A percentile compares a stretch with the other conserved stretches of the same genome.
Conservation (phyloP, 2,329 filamentous ascomycete species). For the Chlorencoelia australis region DNA sequence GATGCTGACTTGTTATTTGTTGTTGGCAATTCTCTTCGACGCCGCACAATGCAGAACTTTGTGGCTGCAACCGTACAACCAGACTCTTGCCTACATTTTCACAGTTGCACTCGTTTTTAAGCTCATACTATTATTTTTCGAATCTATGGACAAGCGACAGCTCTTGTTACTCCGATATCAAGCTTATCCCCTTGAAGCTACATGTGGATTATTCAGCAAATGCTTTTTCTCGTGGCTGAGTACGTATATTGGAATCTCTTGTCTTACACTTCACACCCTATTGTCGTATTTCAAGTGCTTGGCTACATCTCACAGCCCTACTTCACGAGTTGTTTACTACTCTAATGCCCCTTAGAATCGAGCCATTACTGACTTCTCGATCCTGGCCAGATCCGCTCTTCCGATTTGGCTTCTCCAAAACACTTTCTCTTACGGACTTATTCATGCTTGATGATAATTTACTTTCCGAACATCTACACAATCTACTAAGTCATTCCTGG, state of each 20-base stretch:
- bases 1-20: constrained; percentile 7
- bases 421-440: constrained; percentile 22
- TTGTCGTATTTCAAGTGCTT: no score
- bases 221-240: constrained; percentile 28
- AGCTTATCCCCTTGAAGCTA: constrained; percentile 17
- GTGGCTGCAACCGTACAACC: constrained; percentile 1
- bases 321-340: no score
- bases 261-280: no score
- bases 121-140: constrained; percentile 7
- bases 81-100: constrained; percentile 5
- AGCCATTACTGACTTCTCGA: no score
- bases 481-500: constrained; percentile 3
- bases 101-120: constrained; percentile 4
- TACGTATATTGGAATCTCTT: no score
- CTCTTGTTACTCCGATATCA: constrained; percentile 3
- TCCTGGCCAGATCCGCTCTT: constrained; percentile 27
- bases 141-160: constrained; percentile 9
- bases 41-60: constrained; percentile 7
- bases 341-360: no score
- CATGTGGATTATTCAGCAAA: constrained; percentile 23
- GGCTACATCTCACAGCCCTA: no score
- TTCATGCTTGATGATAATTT: constrained; percentile 7
- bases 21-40: constrained; percentile 7
- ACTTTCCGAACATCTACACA: not conserved
- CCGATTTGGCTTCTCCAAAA: constrained; percentile 19